Evolutionary conservation across 78 protist species (phyloP).

Genomic region (Dictyostelium purpureum): DNA sequence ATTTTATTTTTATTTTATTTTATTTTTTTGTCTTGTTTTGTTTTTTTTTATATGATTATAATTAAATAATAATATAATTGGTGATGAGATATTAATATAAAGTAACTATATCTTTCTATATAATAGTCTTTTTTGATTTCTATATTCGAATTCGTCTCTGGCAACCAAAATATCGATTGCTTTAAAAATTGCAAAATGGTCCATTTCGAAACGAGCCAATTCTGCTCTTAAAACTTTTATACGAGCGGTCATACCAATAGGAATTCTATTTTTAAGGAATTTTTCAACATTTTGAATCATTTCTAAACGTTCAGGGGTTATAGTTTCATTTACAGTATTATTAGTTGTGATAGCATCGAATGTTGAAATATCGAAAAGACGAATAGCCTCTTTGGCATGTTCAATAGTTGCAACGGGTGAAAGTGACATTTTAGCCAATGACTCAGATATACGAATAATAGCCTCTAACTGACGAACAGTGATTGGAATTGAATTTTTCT

Average conservation of each 20-base stretch:
- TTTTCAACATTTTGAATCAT: constrained; percentile 63
- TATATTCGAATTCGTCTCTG: constrained; percentile 80
- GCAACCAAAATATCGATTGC: constrained; percentile 71
- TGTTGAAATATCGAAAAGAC: constrained; percentile 88
- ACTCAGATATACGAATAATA: constrained; percentile 90
- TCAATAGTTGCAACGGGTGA: constrained; percentile 35
- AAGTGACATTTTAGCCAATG: constrained; percentile 87
- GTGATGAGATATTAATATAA: background rate
- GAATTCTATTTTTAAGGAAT: constrained; percentile 29
- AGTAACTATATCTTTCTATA: constrained; percentile 46
- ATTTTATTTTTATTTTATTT: background rate
- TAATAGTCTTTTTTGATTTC: constrained; percentile 38
- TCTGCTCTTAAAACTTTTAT: background rate
- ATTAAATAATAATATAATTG: background rate
- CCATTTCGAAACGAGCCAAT: constrained; percentile 15
- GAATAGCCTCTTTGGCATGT: constrained; percentile 89
- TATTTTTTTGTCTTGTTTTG: background rate
- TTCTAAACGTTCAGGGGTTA: constrained; percentile 43
- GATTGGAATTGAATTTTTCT: constrained; percentile 84
- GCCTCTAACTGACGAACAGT: constrained; percentile 94
- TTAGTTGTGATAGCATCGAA: constrained; percentile 76
- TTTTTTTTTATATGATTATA: background rate
- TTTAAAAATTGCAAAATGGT: constrained; percentile 19
- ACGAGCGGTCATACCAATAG: constrained; percentile 57
- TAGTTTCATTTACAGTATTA: background rate